Conservation (phyloP, 2,329 filamentous ascomycete species). For the Botrytis byssoidea region DNA sequence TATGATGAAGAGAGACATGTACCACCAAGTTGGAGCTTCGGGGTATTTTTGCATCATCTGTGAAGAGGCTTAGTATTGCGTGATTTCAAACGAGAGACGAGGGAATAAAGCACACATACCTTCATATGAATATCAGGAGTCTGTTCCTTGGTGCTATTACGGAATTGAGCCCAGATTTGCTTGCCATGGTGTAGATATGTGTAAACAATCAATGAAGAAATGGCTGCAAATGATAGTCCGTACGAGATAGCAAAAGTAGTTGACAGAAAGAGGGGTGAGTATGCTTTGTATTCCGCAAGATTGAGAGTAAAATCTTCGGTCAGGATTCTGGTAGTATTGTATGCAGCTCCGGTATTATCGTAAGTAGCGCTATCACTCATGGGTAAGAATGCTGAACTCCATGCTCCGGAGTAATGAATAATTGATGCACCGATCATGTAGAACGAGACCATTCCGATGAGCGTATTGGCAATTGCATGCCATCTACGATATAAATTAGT, state of each 20-base stretch:
- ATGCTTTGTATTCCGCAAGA: slow-evolving; percentile 62
- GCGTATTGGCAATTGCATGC: slow-evolving; percentile 71
- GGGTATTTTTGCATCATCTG: slow-evolving; percentile 12
- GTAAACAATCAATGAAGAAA: slow-evolving; percentile 65
- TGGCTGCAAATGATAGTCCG: slow-evolving; percentile 69
- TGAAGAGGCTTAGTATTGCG: neutral
- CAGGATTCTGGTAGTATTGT: slow-evolving; percentile 64
- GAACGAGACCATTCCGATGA: slow-evolving; percentile 65
- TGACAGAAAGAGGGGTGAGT: slow-evolving; percentile 70
- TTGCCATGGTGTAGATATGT: slow-evolving; percentile 65
- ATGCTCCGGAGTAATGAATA: slow-evolving; percentile 56
- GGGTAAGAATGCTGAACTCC: slow-evolving; percentile 53
- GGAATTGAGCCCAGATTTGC: slow-evolving; percentile 53
- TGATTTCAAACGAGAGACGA: rapidly evolving
- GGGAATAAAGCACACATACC: neutral
- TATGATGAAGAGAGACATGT: slow-evolving; percentile 17
- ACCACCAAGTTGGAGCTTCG: slow-evolving; percentile 8
- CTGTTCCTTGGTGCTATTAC: slow-evolving; percentile 8
- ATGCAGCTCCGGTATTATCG: slow-evolving; percentile 64
- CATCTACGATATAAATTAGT: slow-evolving; percentile 41
- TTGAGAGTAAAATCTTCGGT: slow-evolving; percentile 62
- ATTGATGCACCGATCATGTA: slow-evolving; percentile 57
- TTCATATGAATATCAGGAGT: slow-evolving; percentile 10
- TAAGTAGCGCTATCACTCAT: slow-evolving; percentile 72
- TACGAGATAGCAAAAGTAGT: slow-evolving; percentile 71